Evolutionary conservation across 768 basidiomycete species (phyloP).

Genomic region (Auricularia sp.): DNA sequence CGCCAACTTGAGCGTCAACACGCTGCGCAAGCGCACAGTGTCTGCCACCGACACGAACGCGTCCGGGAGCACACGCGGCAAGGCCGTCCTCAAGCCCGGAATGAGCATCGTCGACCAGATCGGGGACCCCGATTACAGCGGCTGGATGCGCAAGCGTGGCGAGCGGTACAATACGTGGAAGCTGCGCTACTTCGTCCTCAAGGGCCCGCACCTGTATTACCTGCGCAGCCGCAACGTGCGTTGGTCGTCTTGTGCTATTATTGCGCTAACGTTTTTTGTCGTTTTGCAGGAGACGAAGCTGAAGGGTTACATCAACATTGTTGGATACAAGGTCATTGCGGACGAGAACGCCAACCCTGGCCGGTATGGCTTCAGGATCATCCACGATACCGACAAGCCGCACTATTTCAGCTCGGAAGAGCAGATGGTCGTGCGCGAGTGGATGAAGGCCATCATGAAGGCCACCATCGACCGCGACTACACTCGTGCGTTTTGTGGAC

Average conservation of each 20-base stretch:
- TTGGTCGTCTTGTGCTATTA: slow-evolving; percentile 4
- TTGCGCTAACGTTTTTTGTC: background rate
- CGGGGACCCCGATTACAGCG: slow-evolving; percentile 78
- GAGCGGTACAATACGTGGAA: slow-evolving; percentile 94
- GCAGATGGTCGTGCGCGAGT: slow-evolving; percentile 74
- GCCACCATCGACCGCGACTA: slow-evolving; percentile 94
- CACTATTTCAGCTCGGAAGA: slow-evolving; percentile 92
- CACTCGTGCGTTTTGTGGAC: slow-evolving; percentile 46
- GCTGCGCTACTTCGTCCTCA: slow-evolving; percentile 80
- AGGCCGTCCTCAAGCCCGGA: slow-evolving; percentile 30
- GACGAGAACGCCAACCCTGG: slow-evolving; percentile 91
- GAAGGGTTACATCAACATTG: slow-evolving; percentile 91
- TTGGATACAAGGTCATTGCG: slow-evolving; percentile 85
- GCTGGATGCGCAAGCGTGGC: slow-evolving; percentile 95
- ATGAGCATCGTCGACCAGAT: slow-evolving; percentile 82
- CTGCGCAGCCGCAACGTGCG: slow-evolving; percentile 55
- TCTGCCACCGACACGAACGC: slow-evolving; percentile 10
- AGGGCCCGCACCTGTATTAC: slow-evolving; percentile 85
- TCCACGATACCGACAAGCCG: slow-evolving; percentile 78
- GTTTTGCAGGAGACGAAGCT: slow-evolving; percentile 75
- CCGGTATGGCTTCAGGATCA: slow-evolving; percentile 88
- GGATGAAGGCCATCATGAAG: slow-evolving; percentile 99
- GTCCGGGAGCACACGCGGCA: background rate
- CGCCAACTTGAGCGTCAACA: background rate
- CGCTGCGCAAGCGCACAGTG: slow-evolving; percentile 50